Conservation (phyloP, 805 yeast species). For the Candida suzukii region DNA sequence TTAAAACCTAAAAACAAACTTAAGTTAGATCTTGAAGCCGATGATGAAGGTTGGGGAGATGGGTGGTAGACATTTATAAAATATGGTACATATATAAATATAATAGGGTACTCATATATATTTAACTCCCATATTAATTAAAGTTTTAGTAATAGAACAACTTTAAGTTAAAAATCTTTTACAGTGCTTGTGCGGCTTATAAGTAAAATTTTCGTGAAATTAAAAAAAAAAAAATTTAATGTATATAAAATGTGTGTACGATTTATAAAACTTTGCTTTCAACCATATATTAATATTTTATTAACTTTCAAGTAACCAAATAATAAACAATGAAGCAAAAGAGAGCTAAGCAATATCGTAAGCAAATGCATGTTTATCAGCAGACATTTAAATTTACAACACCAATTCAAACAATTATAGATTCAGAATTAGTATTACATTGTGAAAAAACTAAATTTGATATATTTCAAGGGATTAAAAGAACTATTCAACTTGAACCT, state of each 20-base stretch:
- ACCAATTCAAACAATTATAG: constrained; percentile 88
- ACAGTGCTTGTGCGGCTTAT: too few relatives aligned
- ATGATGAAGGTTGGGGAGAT: constrained; percentile 39
- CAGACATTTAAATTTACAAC: constrained; percentile 88
- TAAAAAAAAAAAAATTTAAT: too few relatives aligned
- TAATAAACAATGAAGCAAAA: constrained; percentile 80
- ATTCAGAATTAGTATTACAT: constrained; percentile 65
- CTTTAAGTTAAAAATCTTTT: too few relatives aligned
- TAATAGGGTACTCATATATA: too few relatives aligned
- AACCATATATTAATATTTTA: neutral
- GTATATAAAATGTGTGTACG: too few relatives aligned
- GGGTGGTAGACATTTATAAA: constrained; percentile 26
- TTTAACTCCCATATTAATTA: too few relatives aligned
- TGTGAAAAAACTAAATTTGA: constrained; percentile 67
- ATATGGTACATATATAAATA: too few relatives aligned
- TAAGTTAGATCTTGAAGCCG: constrained; percentile 24
- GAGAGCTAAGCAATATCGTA: constrained; percentile 89
- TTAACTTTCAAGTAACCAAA: too few relatives aligned
- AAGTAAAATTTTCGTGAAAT: too few relatives aligned
- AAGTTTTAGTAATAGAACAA: too few relatives aligned
- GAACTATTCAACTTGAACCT: constrained; percentile 79
- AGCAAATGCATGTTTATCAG: constrained; percentile 80
- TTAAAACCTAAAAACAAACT: constrained; percentile 23
- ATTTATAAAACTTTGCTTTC: too few relatives aligned
- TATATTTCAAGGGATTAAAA: constrained; percentile 67